These are phyloP conservation scores for Eutrema salsugineum DNA, from an alignment of 441 rosid species.

Conservation along the genomic window DNA sequence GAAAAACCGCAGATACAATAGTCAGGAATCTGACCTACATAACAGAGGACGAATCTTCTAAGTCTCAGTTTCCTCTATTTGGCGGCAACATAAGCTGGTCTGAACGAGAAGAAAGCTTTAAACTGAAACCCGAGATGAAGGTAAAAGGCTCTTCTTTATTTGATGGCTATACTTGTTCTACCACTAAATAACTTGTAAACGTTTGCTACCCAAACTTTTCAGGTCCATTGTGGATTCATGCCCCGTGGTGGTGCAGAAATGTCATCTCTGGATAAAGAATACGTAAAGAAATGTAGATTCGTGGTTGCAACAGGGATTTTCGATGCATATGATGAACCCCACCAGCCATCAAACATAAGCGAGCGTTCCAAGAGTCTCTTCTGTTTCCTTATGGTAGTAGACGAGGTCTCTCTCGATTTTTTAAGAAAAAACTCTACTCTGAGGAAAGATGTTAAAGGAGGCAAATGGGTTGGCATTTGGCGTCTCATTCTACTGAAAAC, in stretches of 20 bases:
- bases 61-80: constrained; percentile 60
- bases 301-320: constrained; percentile 95
- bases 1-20: constrained; percentile 48
- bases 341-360: constrained; percentile 88
- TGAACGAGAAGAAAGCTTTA: constrained; percentile 79
- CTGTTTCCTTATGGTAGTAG: constrained; percentile 92
- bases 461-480: constrained; percentile 95
- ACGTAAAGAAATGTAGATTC: constrained; percentile 73
- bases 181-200: background rate
- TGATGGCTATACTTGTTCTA: background rate
- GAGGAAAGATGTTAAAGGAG: constrained; percentile 56
- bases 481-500: constrained; percentile 73
- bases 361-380: constrained; percentile 70
- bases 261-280: constrained; percentile 58
- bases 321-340: constrained; percentile 88
- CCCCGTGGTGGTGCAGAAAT: constrained; percentile 82
- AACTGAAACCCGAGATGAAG: constrained; percentile 72
- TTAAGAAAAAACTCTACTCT: constrained; percentile 62
- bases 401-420: constrained; percentile 71
- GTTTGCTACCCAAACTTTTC: constrained; percentile 9
- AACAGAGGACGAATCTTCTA: constrained; percentile 51
- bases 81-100: constrained; percentile 88
- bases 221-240: constrained; percentile 93
- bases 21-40: constrained; percentile 58
- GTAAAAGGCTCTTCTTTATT: constrained; percentile 27